Evolutionary conservation across 768 basidiomycete genomes (phyloP).

Genomic region (Trametes punicea): DNA sequence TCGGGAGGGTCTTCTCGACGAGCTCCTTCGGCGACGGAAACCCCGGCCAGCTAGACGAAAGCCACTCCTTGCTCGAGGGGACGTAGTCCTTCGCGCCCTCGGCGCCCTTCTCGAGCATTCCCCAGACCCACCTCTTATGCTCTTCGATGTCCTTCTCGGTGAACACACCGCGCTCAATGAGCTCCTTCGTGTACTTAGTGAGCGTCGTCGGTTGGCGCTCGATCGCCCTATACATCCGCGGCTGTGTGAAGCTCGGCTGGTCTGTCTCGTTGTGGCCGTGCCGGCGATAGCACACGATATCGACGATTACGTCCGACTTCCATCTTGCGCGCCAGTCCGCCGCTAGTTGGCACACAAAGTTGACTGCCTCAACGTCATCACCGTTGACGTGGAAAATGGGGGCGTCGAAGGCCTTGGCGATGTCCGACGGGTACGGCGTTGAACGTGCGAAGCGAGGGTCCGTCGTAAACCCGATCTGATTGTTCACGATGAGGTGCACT

Average conservation of each 20-base stretch:
- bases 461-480: constrained; percentile 99
- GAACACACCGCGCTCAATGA: constrained; percentile 88
- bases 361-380: constrained; percentile 97
- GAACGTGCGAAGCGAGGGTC: constrained; percentile 97
- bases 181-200: constrained; percentile 86
- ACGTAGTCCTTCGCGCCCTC: constrained; percentile 93
- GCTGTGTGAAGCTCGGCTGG: constrained; percentile 97
- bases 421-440: constrained; percentile 96
- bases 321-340: constrained; percentile 98
- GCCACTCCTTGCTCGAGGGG: constrained; percentile 93
- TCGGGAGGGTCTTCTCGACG: constrained; percentile 89
- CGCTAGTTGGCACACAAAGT: constrained; percentile 96
- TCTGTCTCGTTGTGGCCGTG: constrained; percentile 99
- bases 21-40: constrained; percentile 97
- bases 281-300: constrained; percentile 98
- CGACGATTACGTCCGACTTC: constrained; percentile 98
- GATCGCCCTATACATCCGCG: constrained; percentile 97
- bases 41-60: constrained; percentile 95
- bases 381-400: constrained; percentile 99
- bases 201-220: constrained; percentile 89
- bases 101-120: constrained; percentile 94
- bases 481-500: constrained; percentile 97
- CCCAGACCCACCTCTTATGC: constrained; percentile 99
- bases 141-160: constrained; percentile 95
- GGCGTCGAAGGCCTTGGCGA: constrained; percentile 96